A percentile compares a stretch with the other conserved stretches of the same genome.
phyloP scores from a whole-genome alignment of 345 rosid genomes.

The Sonneratia caseolaris region DNA sequence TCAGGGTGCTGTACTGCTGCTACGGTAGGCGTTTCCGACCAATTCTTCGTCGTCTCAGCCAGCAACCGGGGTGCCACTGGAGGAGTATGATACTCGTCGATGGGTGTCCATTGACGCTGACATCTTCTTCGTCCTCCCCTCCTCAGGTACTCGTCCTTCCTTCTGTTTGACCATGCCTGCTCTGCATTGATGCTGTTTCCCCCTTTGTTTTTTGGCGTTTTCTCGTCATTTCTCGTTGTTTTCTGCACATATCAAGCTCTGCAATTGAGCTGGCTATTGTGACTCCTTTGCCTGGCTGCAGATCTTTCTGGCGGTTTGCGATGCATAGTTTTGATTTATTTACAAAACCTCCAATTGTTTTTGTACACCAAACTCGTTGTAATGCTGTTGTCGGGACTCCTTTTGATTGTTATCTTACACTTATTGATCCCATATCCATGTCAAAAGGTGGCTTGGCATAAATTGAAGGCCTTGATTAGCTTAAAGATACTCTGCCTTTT shows the following conservation, averaged over 20 bases:
- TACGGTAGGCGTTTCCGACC: too few species aligned
- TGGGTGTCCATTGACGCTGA: conserved; percentile 2
- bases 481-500: too few species aligned
- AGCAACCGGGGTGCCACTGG: neutral
- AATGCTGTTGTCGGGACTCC: neutral
- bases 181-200: neutral
- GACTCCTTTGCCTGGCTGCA: neutral
- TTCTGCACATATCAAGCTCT: neutral
- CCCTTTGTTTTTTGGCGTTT: neutral
- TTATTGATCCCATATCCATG: neutral
- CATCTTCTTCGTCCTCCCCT: conserved; percentile 1
- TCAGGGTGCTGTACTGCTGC: too few species aligned
- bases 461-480: neutral
- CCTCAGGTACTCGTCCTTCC: conserved; percentile 1
- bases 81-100: conserved; percentile 3
- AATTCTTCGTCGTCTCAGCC: neutral
- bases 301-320: neutral
- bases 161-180: neutral
- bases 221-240: neutral
- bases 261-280: neutral
- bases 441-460: neutral
- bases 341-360: neutral
- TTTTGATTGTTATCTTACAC: neutral
- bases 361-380: neutral
- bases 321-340: neutral